Evolutionary conservation across 2,329 filamentous ascomycete genomes (phyloP).

Genomic region (Colletotrichum gloeosporioides): DNA sequence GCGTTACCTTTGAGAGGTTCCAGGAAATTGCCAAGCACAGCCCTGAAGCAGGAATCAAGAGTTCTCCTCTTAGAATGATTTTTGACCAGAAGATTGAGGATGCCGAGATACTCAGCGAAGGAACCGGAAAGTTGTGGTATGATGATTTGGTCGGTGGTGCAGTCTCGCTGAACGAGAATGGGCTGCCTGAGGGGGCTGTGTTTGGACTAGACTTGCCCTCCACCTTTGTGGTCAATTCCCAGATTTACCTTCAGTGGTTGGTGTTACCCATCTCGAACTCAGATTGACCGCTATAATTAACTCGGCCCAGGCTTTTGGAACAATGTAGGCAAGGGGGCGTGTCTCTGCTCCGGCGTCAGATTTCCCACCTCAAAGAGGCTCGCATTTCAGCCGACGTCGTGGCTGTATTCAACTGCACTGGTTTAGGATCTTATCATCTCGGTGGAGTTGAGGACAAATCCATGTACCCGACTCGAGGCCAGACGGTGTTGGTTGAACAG

Average conservation of each 20-base stretch:
- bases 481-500: conserved; percentile 51
- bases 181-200: conserved; percentile 36
- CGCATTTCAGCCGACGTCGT: conserved; percentile 59
- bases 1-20: conserved; percentile 24
- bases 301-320: conserved; percentile 60
- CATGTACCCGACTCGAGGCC: conserved; percentile 80
- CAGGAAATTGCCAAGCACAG: conserved; percentile 8
- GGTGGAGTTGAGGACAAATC: conserved; percentile 80
- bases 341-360: conserved; percentile 64
- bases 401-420: conserved; percentile 80
- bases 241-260: conserved; percentile 81
- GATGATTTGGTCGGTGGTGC: conserved; percentile 43
- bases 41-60: conserved; percentile 12
- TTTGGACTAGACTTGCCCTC: conserved; percentile 38
- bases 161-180: conserved; percentile 26
- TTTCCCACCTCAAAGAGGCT: conserved; percentile 78
- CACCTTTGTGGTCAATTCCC: conserved; percentile 67
- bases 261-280: neutral
- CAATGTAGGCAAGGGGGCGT: conserved; percentile 80
- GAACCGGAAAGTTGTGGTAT: conserved; percentile 45
- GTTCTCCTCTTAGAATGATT: conserved; percentile 23
- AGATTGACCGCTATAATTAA: neutral
- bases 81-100: conserved; percentile 25
- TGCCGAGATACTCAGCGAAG: conserved; percentile 35
- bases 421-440: conserved; percentile 75